Evolutionary conservation across 2,329 filamentous ascomycete species (phyloP).

Genomic region (Amylocarpus encephaloides): DNA sequence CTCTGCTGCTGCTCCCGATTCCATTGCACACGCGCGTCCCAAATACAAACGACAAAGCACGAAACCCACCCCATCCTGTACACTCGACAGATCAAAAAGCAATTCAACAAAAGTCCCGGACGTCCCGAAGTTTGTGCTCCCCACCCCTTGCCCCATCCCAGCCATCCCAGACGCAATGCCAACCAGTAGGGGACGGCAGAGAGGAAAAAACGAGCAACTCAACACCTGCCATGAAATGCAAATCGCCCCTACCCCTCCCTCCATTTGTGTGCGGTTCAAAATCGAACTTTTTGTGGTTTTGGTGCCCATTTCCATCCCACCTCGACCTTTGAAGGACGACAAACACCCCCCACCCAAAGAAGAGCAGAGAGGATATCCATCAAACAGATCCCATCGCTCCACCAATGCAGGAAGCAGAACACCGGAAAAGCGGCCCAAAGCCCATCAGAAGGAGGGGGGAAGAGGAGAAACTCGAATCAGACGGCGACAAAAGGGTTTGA

Average conservation of each 20-base stretch:
- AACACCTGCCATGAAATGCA: background rate
- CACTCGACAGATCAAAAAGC: background rate
- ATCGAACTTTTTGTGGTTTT: background rate
- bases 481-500: background rate
- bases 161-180: background rate
- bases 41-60: background rate
- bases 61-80: background rate
- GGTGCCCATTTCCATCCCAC: background rate
- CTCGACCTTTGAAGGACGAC: background rate
- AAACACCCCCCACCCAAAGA: background rate
- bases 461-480: background rate
- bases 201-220: background rate
- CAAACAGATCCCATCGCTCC: slow-evolving; percentile 10
- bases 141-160: background rate
- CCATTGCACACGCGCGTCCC: background rate
- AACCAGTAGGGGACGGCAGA: background rate
- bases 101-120: background rate
- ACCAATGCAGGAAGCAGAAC: slow-evolving; percentile 8
- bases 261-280: background rate
- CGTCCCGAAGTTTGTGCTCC: background rate
- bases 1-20: background rate
- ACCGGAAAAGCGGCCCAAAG: background rate
- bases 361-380: slow-evolving; percentile 12
- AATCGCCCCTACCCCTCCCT: background rate
- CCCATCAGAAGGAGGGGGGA: background rate